phyloP scores from a whole-genome alignment of 768 basidiomycete genomes.

The Mycena alexandri region DNA sequence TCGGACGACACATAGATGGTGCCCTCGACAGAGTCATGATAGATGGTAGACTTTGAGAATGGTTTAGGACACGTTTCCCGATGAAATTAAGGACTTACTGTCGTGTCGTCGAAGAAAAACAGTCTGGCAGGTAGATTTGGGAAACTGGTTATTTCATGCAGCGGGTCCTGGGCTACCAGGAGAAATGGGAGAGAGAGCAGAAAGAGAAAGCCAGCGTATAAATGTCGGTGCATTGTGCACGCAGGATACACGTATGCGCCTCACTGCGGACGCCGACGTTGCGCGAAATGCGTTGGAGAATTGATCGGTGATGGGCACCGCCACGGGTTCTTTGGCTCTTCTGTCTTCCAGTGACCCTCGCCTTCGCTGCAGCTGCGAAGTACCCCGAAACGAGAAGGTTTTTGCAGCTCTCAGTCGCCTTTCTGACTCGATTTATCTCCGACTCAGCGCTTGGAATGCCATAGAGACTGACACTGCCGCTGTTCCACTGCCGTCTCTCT shows the following conservation, averaged over 20 bases:
- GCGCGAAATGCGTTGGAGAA: background rate
- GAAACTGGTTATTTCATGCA: conserved; percentile 66
- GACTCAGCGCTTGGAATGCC: too few species aligned
- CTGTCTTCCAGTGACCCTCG: background rate
- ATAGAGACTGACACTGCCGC: too few species aligned
- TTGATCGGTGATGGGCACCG: conserved; percentile 10
- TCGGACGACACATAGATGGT: conserved; percentile 84
- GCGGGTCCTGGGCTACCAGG: conserved; percentile 58
- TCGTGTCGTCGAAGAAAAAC: conserved; percentile 94
- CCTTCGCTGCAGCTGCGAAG: too few species aligned
- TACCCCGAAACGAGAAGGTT: too few species aligned
- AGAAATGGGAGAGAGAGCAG: conserved; percentile 30
- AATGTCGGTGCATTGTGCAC: conserved; percentile 31
- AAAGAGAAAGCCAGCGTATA: conserved; percentile 18
- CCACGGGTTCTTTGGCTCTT: background rate
- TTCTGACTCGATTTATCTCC: too few species aligned
- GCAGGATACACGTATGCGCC: conserved; percentile 19
- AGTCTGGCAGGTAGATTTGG: conserved; percentile 79
- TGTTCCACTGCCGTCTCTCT: too few species aligned
- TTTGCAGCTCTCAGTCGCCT: too few species aligned
- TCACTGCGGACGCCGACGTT: conserved; percentile 10
- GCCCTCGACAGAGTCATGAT: conserved; percentile 79
- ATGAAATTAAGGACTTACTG: conserved; percentile 62
- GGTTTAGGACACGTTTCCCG: conserved; percentile 25
- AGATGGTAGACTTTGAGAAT: conserved; percentile 68